A percentile compares a stretch with the other conserved stretches of the same genome.
Evolutionary conservation across 116 monocot genomes (phyloP).

Genomic region (Phalaenopsis hybrid): DNA sequence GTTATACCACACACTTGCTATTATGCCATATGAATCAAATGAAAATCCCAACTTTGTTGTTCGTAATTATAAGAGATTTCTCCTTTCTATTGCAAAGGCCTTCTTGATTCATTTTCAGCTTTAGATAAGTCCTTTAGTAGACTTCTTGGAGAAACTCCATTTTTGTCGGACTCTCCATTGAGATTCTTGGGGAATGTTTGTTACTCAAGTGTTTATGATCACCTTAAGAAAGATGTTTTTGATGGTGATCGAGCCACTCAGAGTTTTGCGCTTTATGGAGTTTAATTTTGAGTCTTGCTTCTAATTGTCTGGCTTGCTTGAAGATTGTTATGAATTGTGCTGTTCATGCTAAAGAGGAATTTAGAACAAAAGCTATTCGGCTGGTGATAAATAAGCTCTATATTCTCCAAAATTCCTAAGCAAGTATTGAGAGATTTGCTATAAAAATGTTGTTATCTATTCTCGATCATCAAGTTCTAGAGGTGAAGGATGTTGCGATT

Average conservation of each 20-base stretch:
- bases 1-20: constrained; percentile 58
- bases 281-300: constrained; percentile 70
- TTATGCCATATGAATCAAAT: constrained; percentile 35
- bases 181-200: constrained; percentile 80
- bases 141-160: constrained; percentile 80
- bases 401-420: too few relatives aligned
- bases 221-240: constrained; percentile 41
- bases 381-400: too few relatives aligned
- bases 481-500: constrained; percentile 46
- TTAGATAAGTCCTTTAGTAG: constrained; percentile 87
- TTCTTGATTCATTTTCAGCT: constrained; percentile 72
- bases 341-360: too few relatives aligned
- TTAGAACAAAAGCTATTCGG: too few relatives aligned
- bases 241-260: constrained; percentile 90
- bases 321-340: constrained; percentile 56
- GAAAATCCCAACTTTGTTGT: constrained; percentile 24
- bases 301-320: constrained; percentile 54
- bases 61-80: constrained; percentile 73
- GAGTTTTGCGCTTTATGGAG: constrained; percentile 86
- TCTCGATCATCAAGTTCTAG: too few relatives aligned
- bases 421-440: too few relatives aligned
- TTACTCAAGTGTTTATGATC: constrained; percentile 30
- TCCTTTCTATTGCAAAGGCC: constrained; percentile 60
- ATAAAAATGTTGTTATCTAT: too few relatives aligned
- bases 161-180: constrained; percentile 62